A percentile compares a stretch with the other conserved stretches of the same genome.
Conservation (phyloP, 176 grass and related monocot species). For the Carex pumila region DNA sequence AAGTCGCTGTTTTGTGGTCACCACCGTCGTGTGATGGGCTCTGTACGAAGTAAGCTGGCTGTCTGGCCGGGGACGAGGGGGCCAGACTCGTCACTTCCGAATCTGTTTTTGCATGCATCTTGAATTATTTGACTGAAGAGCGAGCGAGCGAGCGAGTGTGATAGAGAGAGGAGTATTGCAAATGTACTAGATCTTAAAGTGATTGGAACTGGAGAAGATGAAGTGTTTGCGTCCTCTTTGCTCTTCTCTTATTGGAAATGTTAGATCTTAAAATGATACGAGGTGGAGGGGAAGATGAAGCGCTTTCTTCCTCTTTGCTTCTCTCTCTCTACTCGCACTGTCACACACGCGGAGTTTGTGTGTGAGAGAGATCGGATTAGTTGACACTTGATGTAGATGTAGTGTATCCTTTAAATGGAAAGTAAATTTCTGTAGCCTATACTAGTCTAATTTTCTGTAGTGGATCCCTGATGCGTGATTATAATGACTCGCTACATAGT, state of each 20-base stretch:
- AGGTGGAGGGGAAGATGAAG: neutral
- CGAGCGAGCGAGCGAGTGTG: neutral
- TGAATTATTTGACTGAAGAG: neutral
- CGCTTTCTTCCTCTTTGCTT: neutral
- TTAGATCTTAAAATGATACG: neutral
- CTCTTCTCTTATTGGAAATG: too few relatives aligned
- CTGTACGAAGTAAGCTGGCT: constrained; percentile 80
- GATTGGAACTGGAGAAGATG: neutral
- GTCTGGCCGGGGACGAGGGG: constrained; percentile 51
- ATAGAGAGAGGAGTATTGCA: neutral
- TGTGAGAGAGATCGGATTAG: neutral
- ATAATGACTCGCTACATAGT: neutral
- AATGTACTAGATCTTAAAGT: neutral
- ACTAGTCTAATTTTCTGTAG: neutral
- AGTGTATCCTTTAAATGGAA: neutral
- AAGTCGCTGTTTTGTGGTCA: constrained; percentile 52
- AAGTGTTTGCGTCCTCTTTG: neutral
- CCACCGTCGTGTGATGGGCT: constrained; percentile 92
- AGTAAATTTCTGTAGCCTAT: neutral
- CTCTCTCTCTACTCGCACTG: neutral
- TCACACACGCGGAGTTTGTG: neutral
- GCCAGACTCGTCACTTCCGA: constrained; percentile 91
- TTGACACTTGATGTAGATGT: neutral
- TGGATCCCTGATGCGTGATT: too few relatives aligned
- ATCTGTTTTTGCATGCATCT: constrained; percentile 92